A percentile compares a stretch with the other conserved stretches of the same genome.
phyloP scores from a whole-genome alignment of 129 eudicot genomes.

The Artemisia tridentata region DNA sequence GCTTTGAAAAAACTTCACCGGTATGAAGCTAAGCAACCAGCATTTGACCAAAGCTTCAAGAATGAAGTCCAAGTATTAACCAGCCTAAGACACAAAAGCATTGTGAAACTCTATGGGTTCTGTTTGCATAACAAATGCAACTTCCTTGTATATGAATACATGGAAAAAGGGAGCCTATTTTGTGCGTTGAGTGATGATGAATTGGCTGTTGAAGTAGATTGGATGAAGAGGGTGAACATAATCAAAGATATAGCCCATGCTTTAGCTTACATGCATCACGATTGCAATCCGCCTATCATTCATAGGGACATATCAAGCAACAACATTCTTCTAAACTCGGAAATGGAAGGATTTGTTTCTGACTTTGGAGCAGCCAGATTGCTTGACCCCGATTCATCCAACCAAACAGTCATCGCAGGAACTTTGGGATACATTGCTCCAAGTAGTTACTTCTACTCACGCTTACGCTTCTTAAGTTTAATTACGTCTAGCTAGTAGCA shows the following conservation, averaged over 20 bases:
- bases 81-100: constrained; percentile 29
- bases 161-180: constrained; percentile 46
- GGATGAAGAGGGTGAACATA: constrained; percentile 38
- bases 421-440: constrained; percentile 47
- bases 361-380: constrained; percentile 45
- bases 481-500: too few species aligned
- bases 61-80: constrained; percentile 33
- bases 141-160: constrained; percentile 38
- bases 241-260: constrained; percentile 38
- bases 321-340: constrained; percentile 33
- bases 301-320: constrained; percentile 45
- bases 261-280: constrained; percentile 43
- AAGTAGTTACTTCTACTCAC: too few species aligned
- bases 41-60: constrained; percentile 28
- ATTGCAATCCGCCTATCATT: constrained; percentile 34
- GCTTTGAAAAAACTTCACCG: too few species aligned
- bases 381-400: constrained; percentile 34
- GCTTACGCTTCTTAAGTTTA: too few species aligned
- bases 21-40: constrained; percentile 17
- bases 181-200: constrained; percentile 22
- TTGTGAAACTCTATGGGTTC: constrained; percentile 34
- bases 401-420: constrained; percentile 33
- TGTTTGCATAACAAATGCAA: constrained; percentile 29
- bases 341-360: constrained; percentile 31
- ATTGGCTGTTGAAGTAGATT: constrained; percentile 31